Evolutionary conservation across 2,329 filamentous ascomycete species (phyloP), one percentile per base, ranked within the genome.

Genomic region (Diaporthe vexans): DNA sequence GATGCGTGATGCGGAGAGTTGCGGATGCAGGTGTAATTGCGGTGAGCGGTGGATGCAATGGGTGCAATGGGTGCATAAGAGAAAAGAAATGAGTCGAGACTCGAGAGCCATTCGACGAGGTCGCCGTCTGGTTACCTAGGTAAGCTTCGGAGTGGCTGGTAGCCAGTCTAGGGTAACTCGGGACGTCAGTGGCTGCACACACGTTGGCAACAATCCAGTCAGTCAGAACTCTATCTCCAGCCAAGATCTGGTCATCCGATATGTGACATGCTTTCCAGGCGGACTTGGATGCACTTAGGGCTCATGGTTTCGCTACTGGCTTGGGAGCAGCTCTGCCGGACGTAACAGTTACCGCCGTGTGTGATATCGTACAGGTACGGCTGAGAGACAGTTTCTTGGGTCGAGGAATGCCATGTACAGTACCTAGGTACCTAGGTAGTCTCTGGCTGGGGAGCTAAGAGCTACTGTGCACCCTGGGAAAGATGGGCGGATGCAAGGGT

Each of bases 211-310:
- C 43, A 67, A 52, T 51, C 43, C 43, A 65, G 46, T 48, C 29
- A 26, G 63, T 68, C 48, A 68, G 63, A 68, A 68, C 63, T 68
- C 63, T 54, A 68, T 68, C 63, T 68, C 63, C 9, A 37, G 63
- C 63, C 63, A 54, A 68, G 63, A 68, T 54, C 29, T 48, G 9
- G 46, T 40, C 63, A 68, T 68, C 63, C 63, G 63, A 68, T 54
- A 46, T 67, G 61, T 35, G 37, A 21, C 29, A 67, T 67, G 61
- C 46, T 37, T 37, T 48, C 46, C n/a, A 29, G 58, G 10, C 37
- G 29, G 29, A 33, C 29, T 6, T 33, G 29, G 29, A 33, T 46
- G 37, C 43, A 52, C 52, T 54, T 6, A 29, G 46, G 37, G 43
- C 21, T n/a, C 21, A 33, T 37, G n/a, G 13, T 52, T 52, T 37